A percentile compares a stretch with the other conserved stretches of the same genome.
These are phyloP conservation scores for Dactylonectria estremocensis DNA, from an alignment of 2,329 filamentous ascomycete species.

Conservation along the genomic window DNA sequence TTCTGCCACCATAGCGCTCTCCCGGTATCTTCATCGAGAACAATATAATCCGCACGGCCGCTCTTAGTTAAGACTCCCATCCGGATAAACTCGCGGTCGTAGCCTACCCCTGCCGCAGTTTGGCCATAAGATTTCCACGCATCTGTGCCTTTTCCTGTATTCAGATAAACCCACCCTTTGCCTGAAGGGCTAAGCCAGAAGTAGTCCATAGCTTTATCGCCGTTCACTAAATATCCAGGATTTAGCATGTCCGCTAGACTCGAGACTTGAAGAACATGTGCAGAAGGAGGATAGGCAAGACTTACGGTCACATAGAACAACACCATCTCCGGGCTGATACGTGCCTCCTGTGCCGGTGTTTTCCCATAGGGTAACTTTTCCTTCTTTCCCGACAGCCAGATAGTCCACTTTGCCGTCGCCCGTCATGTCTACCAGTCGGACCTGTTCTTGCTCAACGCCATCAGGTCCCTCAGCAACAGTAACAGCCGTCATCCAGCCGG, in stretches of 20 bases:
- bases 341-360: conserved; percentile 6
- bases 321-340: conserved; percentile 7
- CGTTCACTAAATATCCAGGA: background rate
- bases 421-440: background rate
- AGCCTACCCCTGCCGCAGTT: background rate
- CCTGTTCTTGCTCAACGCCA: background rate
- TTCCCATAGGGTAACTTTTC: background rate
- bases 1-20: conserved; percentile 1
- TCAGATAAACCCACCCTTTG: background rate
- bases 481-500: background rate
- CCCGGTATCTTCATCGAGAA: background rate
- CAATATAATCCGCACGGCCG: background rate
- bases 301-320: conserved; percentile 23
- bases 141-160: background rate
- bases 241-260: too few relatives aligned
- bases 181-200: background rate
- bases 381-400: background rate
- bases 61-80: background rate
- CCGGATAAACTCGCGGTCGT: background rate
- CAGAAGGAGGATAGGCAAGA: background rate
- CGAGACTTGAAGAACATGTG: too few relatives aligned
- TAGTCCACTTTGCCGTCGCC: too few relatives aligned
- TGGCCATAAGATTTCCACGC: background rate
- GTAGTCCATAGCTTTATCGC: background rate
- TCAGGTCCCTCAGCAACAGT: conserved; percentile 4